These are phyloP conservation scores for Candida boleticola DNA, from an alignment of 805 yeast genomes.

Conservation along the genomic window DNA sequence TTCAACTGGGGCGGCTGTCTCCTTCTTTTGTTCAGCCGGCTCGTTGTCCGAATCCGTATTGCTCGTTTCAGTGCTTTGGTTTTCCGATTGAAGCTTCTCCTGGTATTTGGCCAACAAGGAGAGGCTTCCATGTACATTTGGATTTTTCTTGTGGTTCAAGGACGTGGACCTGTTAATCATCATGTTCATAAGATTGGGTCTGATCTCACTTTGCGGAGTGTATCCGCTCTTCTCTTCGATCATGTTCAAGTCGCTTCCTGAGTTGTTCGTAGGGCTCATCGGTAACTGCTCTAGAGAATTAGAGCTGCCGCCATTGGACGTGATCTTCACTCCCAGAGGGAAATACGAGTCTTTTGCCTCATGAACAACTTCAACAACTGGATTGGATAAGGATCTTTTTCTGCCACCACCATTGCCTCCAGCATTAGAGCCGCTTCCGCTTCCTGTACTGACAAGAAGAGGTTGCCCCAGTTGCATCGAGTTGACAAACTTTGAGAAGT, in stretches of 20 bases:
- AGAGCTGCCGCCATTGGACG: background rate
- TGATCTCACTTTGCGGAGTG: constrained; percentile 7
- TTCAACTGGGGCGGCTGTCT: background rate
- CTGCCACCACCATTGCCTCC: constrained; percentile 10
- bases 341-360: constrained; percentile 27
- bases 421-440: background rate
- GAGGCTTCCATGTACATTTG: constrained; percentile 9
- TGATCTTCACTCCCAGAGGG: constrained; percentile 12
- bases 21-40: background rate
- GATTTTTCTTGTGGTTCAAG: constrained; percentile 15
- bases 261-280: constrained; percentile 2
- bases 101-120: constrained; percentile 18
- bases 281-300: background rate
- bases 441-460: background rate
- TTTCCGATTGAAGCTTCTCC: constrained; percentile 14
- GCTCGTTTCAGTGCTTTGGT: constrained; percentile 11
- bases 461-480: constrained; percentile 3
- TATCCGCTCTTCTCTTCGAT: constrained; percentile 6
- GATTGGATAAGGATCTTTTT: constrained; percentile 24
- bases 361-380: constrained; percentile 13
- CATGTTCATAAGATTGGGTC: constrained; percentile 8
- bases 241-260: constrained; percentile 6
- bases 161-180: constrained; percentile 22
- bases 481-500: constrained; percentile 17
- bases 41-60: background rate